phyloP scores from a whole-genome alignment of 202 grass and related monocot species.

The Schoenoplectus triqueter region DNA sequence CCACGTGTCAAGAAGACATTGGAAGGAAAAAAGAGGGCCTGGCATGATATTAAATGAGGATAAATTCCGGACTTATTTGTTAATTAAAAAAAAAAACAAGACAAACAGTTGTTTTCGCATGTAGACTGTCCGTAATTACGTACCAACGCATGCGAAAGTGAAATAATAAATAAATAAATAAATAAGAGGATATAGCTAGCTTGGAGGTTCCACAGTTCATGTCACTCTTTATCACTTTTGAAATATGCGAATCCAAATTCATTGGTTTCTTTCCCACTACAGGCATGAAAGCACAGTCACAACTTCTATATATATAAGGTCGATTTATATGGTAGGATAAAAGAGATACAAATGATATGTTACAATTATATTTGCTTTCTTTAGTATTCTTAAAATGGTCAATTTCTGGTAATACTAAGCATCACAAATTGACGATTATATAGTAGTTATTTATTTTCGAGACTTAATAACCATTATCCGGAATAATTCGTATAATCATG shows the following conservation, averaged over 20 bases:
- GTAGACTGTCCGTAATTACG: background rate
- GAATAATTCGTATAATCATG: too few species aligned
- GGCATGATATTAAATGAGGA: background rate
- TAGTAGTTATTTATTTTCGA: too few species aligned
- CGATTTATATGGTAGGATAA: background rate
- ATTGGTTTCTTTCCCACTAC: slow-evolving; percentile 25
- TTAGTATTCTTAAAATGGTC: too few species aligned
- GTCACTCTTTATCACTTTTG: slow-evolving; percentile 27
- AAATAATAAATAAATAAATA: background rate
- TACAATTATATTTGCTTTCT: background rate
- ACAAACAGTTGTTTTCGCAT: slow-evolving; percentile 9
- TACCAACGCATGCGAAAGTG: slow-evolving; percentile 18
- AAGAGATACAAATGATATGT: background rate
- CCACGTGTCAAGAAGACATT: background rate
- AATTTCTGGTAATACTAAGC: too few species aligned
- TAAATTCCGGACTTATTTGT: background rate
- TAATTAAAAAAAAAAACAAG: background rate
- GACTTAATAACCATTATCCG: too few species aligned
- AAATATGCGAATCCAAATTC: slow-evolving; percentile 27
- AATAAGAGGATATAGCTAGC: background rate
- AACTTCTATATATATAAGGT: slow-evolving; percentile 3
- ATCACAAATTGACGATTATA: background rate
- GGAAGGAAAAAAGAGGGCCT: too few species aligned
- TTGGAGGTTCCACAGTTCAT: slow-evolving; percentile 37
- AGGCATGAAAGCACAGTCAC: slow-evolving; percentile 22